These are phyloP conservation scores for Anthostomella pinea DNA, from an alignment of 2,329 filamentous ascomycete species.

Conservation along the genomic window DNA sequence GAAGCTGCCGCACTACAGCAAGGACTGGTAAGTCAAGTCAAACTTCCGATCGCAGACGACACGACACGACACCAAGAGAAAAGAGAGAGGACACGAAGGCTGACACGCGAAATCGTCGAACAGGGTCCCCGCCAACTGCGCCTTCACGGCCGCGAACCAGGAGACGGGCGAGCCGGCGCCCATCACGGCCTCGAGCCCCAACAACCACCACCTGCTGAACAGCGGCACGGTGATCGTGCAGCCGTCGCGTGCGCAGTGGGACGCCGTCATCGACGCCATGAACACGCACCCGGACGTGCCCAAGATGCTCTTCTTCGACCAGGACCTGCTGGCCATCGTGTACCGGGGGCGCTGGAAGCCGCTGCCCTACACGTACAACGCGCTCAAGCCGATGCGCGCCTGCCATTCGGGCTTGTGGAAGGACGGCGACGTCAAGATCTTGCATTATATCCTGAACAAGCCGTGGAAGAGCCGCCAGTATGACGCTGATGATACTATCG, in stretches of 20 bases:
- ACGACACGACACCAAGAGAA: no score
- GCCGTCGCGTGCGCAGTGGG: conserved; percentile 29
- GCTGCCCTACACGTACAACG: conserved; percentile 30
- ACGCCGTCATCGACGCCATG: conserved; percentile 30
- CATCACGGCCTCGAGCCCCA: conserved; percentile 25
- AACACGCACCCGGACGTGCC: conserved; percentile 31
- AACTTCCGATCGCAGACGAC: no score
- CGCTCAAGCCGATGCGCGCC: conserved; percentile 30
- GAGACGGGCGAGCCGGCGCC: conserved; percentile 25
- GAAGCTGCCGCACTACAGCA: conserved; percentile 31
- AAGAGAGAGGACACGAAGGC: not conserved
- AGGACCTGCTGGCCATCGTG: conserved; percentile 30
- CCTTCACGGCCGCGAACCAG: conserved; percentile 31
- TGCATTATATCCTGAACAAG: conserved; percentile 33
- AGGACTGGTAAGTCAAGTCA: conserved; percentile 25
- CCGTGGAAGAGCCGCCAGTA: conserved; percentile 28
- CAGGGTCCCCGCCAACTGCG: conserved; percentile 31
- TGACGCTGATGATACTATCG: conserved; percentile 23
- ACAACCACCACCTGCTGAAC: conserved; percentile 36
- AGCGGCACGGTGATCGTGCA: conserved; percentile 33
- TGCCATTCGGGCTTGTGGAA: conserved; percentile 27
- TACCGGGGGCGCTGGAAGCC: conserved; percentile 28
- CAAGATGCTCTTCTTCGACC: conserved; percentile 31
- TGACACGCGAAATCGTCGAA: conserved; percentile 1
- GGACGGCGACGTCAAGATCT: conserved; percentile 26